phyloP scores from a whole-genome alignment of 2,329 filamentous ascomycete genomes.

The Chlorencoelia australis region DNA sequence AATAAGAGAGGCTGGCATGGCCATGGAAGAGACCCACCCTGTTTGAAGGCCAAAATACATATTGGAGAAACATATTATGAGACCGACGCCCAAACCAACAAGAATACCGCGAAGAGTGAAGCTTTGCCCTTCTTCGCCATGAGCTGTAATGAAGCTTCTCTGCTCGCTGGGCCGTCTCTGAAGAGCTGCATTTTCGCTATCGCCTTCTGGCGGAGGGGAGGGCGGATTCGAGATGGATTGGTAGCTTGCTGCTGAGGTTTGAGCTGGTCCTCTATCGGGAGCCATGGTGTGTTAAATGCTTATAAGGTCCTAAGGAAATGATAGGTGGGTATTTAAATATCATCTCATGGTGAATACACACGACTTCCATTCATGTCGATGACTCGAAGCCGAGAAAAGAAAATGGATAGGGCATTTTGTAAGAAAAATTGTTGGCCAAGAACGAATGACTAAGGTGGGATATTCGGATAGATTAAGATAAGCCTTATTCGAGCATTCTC shows the following conservation, averaged over 20 bases:
- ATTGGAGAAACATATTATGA: constrained; percentile 91
- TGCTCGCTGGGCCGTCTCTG: constrained; percentile 21
- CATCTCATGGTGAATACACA: too few relatives aligned
- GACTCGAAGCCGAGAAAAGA: too few relatives aligned
- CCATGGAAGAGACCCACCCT: constrained; percentile 78
- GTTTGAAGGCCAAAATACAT: constrained; percentile 98
- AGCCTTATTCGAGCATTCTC: too few relatives aligned
- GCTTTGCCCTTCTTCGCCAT: constrained; percentile 41
- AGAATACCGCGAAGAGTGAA: constrained; percentile 77
- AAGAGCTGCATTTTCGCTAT: constrained; percentile 6
- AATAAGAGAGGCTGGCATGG: constrained; percentile 89
- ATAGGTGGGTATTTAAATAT: not conserved
- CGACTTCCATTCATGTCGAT: too few relatives aligned
- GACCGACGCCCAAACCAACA: constrained; percentile 73
- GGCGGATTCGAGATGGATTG: constrained; percentile 18
- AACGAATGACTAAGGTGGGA: too few relatives aligned
- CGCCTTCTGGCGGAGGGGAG: too few relatives aligned
- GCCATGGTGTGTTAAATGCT: constrained; percentile 11
- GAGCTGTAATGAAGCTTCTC: constrained; percentile 20
- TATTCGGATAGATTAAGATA: too few relatives aligned
- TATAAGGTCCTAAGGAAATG: not conserved
- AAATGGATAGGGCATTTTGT: too few relatives aligned
- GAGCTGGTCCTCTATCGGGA: constrained; percentile 17
- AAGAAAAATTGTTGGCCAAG: too few relatives aligned
- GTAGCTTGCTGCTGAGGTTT: constrained; percentile 12